Evolutionary conservation across 495 filamentous ascomycete genomes (phyloP), one percentile per base, ranked within the genome.

Genomic region (Chaetomidium leptoderma): DNA sequence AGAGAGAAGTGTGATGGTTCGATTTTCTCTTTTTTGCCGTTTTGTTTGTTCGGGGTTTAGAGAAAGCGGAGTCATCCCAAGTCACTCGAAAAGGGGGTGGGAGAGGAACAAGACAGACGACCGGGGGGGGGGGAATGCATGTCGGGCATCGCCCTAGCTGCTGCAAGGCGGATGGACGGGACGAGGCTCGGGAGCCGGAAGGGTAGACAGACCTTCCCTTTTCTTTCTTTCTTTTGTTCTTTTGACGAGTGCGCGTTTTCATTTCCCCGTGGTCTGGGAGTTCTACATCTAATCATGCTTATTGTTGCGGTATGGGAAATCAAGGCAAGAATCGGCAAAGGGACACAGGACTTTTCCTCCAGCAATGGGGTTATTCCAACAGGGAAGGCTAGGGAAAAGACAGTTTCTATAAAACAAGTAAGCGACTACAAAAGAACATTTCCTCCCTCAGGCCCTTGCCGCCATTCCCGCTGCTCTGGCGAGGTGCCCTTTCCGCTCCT

Each of bases 331-430:
- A 32, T 27, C 9, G 50, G 57, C 49, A 59, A 59, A 51, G 49
- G 48, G 48, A 37, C 49, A 59, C 42, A 39, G 49, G 42, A 46
- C 57, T 59, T 59, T 48, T 24, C 45, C 54, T 57, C 45, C 54
- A 57, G 54, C 44, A 49, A 50, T 57, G 54, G 45, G 54, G 35
- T 19, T 33, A n/a, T 33, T 19, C 24, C n/a, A 17, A 23, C 17
- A 6, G 24, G 33, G 17, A 47, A 39, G 16, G 49, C 13, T 11
- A 42, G 26, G 37, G 13, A 44, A 44, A 51, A 51, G 27, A 37
- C 47, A 40, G 13, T 26, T 37, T 39, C 3, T 24, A 26, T 36
- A 6, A 37, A 27, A 36, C 40, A 3, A 26, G 17, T 9, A 32
- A 14, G 19, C 21, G 46, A 53, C 21, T 29, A 47, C 42, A 40